Percentiles rank a stretch among this genome's conserved stretches.
phyloP scores from a whole-genome alignment of 2,329 filamentous ascomycete genomes.

The Gnomoniopsis smithogilvyi region DNA sequence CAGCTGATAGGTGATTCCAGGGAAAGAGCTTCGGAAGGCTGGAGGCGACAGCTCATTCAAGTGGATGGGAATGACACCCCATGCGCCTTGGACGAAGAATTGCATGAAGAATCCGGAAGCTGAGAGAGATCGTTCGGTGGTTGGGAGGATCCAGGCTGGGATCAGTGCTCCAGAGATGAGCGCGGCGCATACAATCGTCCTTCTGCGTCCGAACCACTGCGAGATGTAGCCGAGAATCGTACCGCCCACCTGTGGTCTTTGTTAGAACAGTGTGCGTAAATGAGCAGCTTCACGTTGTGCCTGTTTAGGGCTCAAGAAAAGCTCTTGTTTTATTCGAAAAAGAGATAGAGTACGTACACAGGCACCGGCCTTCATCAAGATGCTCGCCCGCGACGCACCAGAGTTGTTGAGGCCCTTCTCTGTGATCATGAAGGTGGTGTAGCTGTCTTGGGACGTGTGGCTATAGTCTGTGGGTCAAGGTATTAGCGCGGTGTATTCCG shows the following conservation, averaged over 20 bases:
- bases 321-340: no score
- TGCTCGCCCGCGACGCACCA: slow-evolving; percentile 68
- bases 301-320: no score
- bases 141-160: slow-evolving; percentile 67
- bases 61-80: slow-evolving; percentile 69
- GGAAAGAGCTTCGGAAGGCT: slow-evolving; percentile 68
- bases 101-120: slow-evolving; percentile 68
- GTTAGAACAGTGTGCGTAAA: no score
- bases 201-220: slow-evolving; percentile 71
- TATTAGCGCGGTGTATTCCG: slow-evolving; percentile 21
- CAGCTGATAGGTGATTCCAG: slow-evolving; percentile 69
- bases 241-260: slow-evolving; percentile 43
- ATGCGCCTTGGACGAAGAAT: slow-evolving; percentile 64
- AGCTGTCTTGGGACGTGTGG: slow-evolving; percentile 77
- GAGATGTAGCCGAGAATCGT: slow-evolving; percentile 71
- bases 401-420: slow-evolving; percentile 66
- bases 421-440: slow-evolving; percentile 75
- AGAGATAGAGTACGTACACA: slow-evolving; percentile 42
- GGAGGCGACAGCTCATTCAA: slow-evolving; percentile 70
- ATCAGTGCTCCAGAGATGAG: slow-evolving; percentile 60
- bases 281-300: no score
- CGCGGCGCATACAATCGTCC: slow-evolving; percentile 60
- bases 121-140: slow-evolving; percentile 56
- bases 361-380: slow-evolving; percentile 76
- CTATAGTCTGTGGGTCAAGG: slow-evolving; percentile 64